Evolutionary conservation across 306 rosid species (phyloP).

Genomic region (Cicer judaicum): DNA sequence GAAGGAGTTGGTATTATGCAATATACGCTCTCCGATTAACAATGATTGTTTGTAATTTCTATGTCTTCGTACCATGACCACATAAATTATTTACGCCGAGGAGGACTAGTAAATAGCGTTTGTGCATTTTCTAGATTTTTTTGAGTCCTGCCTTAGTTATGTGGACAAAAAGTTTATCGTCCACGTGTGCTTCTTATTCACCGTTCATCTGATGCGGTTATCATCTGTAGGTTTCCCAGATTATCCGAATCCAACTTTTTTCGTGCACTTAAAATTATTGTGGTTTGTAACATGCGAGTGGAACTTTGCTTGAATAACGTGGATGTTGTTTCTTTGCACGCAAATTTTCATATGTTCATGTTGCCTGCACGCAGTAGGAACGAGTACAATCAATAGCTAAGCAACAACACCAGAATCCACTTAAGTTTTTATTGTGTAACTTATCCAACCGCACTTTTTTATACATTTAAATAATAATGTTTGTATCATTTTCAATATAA

Average conservation of each 20-base stretch:
- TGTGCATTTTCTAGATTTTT: conserved; percentile 42
- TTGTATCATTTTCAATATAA: too few species aligned
- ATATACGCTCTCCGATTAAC: conserved; percentile 35
- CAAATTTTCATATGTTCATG: conserved; percentile 40
- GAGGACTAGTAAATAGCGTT: conserved; percentile 44
- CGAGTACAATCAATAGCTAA: conserved; percentile 34
- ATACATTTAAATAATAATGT: too few species aligned
- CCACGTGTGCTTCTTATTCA: conserved; percentile 50
- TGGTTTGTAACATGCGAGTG: conserved; percentile 45
- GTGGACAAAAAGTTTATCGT: conserved; percentile 41
- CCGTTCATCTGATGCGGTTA: conserved; percentile 47
- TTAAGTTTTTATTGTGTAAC: too few species aligned
- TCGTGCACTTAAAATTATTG: conserved; percentile 40
- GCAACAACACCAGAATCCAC: too few species aligned
- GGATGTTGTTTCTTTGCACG: conserved; percentile 62
- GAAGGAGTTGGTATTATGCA: conserved; percentile 36
- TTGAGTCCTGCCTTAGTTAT: conserved; percentile 16
- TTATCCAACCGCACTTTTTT: too few species aligned
- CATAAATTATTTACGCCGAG: conserved; percentile 69
- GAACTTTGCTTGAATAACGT: conserved; percentile 52
- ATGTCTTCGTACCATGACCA: conserved; percentile 50
- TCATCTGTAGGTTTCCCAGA: conserved; percentile 22
- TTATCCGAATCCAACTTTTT: conserved; percentile 55
- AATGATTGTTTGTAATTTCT: conserved; percentile 18
- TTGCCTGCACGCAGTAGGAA: conserved; percentile 48